Base-by-base conservation (phyloP, 2,329 filamentous ascomycete genomes). In the Parafenestella ontariensis region DNA sequence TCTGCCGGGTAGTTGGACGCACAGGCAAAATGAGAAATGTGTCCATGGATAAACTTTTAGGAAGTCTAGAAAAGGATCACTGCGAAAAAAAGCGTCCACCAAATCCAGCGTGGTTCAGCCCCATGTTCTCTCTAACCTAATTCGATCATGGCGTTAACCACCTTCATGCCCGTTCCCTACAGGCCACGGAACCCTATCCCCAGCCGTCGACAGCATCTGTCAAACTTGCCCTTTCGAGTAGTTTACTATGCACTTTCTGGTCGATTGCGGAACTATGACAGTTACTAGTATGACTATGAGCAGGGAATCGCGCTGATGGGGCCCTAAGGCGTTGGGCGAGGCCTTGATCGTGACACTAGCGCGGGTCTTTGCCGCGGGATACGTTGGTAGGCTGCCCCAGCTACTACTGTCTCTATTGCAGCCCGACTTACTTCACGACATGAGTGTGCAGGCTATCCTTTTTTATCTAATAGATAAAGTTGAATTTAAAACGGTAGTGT, bases 151-250 rank as follows among this genome's bases (percentile, higher is more conserved):
- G 36, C 17, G 18, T 39, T 10, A 21, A 11, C 5, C 36, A 39
- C 5, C 5, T 21, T 23, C 36, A 23, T 23, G 36, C 36, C 40
- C 40, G 40, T 42, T 42, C 40, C 40, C 40, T 42, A 26, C 40
- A 28, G 40, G 40, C 40, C 40, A 42, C 40, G 40, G 40, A 42
- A 42, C 26, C 33, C 26, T 24, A 36, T 45, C 40, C 31, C 24
- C 50, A 48, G 45, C 39, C 29, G 20, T 45, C 42, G 13, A 45
- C 51, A 45, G 46, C 28, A 49, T 34, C 31, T 42, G 17, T 41
- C n/a, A 45, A 52, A 28, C 23, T 24, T 42, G 20, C 40, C 23
- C 17, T n/a, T 26, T 23, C 23, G 13, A 23, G 40, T 6, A 28
- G 10, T 28, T 11, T 28, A 10, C 36, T 1, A 21, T 39, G 17